A percentile compares a stretch with the other conserved stretches of the same genome.
These are phyloP conservation scores for Ceratocystiopsis sp. DNA, from an alignment of 2,329 filamentous ascomycete species.

Conservation along the genomic window DNA sequence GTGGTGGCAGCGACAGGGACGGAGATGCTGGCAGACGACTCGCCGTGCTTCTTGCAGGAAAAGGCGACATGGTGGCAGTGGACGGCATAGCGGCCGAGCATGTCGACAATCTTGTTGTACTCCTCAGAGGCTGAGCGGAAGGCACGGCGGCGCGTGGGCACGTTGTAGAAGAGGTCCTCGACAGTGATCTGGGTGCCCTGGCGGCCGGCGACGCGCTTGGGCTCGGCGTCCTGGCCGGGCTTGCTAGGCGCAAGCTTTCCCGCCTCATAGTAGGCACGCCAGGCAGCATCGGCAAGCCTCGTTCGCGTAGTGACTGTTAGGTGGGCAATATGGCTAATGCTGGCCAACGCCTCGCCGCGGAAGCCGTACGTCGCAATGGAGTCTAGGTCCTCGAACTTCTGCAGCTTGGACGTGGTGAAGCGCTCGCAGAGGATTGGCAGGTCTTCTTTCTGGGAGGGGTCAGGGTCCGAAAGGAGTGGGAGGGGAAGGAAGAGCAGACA, in stretches of 20 bases:
- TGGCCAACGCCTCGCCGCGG: slow-evolving; percentile 84
- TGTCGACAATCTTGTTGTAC: slow-evolving; percentile 93
- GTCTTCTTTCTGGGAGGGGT: slow-evolving; percentile 56
- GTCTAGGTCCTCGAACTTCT: slow-evolving; percentile 78
- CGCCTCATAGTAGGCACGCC: slow-evolving; percentile 73
- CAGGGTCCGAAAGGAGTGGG: not conserved
- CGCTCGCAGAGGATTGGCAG: slow-evolving; percentile 82
- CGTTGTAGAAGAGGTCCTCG: slow-evolving; percentile 93
- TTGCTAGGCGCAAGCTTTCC: slow-evolving; percentile 71
- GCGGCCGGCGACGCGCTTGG: slow-evolving; percentile 73
- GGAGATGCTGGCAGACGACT: slow-evolving; percentile 66
- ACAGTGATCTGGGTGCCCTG: slow-evolving; percentile 90
- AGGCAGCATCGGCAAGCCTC: slow-evolving; percentile 71
- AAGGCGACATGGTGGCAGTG: slow-evolving; percentile 87
- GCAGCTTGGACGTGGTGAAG: slow-evolving; percentile 92
- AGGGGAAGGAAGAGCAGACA: too few species aligned
- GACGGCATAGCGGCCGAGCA: slow-evolving; percentile 83
- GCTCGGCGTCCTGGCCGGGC: slow-evolving; percentile 71
- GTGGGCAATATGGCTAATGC: slow-evolving; percentile 97
- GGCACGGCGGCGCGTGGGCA: slow-evolving; percentile 71
- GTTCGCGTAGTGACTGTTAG: slow-evolving; percentile 90
- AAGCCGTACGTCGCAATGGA: slow-evolving; percentile 96
- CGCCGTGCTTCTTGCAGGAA: slow-evolving; percentile 91
- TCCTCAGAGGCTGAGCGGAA: slow-evolving; percentile 89
- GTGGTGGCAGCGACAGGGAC: slow-evolving; percentile 56